Percentiles rank a stretch among this genome's conserved stretches.
Evolutionary conservation across 176 grass and related monocot genomes (phyloP).

Genomic region (Oryza brachyantha): DNA sequence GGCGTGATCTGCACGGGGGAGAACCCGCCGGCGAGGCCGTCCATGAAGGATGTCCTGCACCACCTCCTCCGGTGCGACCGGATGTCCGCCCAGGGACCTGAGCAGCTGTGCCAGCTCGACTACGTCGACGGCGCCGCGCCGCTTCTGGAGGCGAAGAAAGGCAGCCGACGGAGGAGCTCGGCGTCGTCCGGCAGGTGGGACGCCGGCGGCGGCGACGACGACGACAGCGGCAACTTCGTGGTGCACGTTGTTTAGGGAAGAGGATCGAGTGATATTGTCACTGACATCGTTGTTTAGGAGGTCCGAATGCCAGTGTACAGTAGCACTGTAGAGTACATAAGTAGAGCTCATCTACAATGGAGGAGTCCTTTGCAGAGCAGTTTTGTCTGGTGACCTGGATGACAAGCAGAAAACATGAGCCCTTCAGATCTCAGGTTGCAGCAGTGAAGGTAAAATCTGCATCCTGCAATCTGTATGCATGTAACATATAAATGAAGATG

Average conservation of each 20-base stretch:
- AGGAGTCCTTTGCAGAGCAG: neutral
- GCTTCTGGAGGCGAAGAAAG: conserved; percentile 34
- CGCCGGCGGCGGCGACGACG: neutral
- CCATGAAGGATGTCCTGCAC: conserved; percentile 63
- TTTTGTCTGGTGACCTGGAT: neutral
- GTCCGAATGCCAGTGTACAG: neutral
- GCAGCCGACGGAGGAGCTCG: conserved; percentile 22
- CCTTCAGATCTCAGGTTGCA: neutral
- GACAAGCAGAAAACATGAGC: neutral
- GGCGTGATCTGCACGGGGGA: conserved; percentile 63
- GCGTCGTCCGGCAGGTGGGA: conserved; percentile 36
- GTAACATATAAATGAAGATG: neutral
- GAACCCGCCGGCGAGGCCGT: conserved; percentile 48
- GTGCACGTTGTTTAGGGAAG: conserved; percentile 33
- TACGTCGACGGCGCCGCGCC: neutral
- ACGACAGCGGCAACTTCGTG: conserved; percentile 45
- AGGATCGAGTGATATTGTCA: too few species aligned
- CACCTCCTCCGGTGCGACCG: conserved; percentile 40
- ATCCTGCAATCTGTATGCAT: neutral
- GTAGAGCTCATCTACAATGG: neutral
- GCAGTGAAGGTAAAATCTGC: neutral
- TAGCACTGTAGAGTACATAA: neutral
- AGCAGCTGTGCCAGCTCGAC: conserved; percentile 18
- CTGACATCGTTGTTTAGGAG: too few species aligned
- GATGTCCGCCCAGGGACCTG: neutral